Evolutionary conservation across 1,284 basidiomycete species (phyloP), one percentile per base, ranked within the genome.

Genomic region (Butyriboletus appendiculatus): DNA sequence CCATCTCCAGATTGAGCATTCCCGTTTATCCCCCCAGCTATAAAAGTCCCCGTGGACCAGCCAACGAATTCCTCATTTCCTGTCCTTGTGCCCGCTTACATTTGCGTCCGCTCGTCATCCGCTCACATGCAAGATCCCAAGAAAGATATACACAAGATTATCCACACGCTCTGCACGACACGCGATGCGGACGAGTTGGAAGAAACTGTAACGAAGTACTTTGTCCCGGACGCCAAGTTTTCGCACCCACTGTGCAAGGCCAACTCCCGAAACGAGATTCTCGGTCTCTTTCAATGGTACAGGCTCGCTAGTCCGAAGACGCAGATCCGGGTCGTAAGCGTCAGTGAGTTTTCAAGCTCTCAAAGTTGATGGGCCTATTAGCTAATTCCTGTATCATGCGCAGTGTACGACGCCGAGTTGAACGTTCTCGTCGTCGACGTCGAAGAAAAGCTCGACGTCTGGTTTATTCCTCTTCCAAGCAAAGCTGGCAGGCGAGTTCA

Each of bases 241-340:
- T 56, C 33, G 15, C 65, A 71, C 50, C 59, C 63, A 7, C 15
- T 71, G 28, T 69, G 58, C 64, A 63, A 1, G 15, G 63, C 66
- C 47, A 56, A 52, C 38, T 61, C 65, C 5, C 50, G 67, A 28
- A 60, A 61, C 49, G 56, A 71, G 41, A 60, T 72, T 38, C 35
- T 67, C 0, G 68, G 67, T 16, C 39, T 69, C 37, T 72, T 61
- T 55, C 59, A 69, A 22, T 69, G 68, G 67, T 69, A 55, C 45
- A 64, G 68, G 41, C 56, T 72, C 32, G 52, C 56, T 39, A 68
- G 65, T 26, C 67, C 61, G 6, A 12, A 57, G 18, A 55, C 57
- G 15, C n/a, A 55, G 3, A 14, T 55, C 26, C 6, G 53, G 0
- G 34, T 69, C 15, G 0, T 14, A 4, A 55, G 32, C 45, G 50